Evolutionary conservation across 805 yeast species (phyloP), one percentile per base, ranked within the genome.

Genomic region (Torulaspora maleeae): DNA sequence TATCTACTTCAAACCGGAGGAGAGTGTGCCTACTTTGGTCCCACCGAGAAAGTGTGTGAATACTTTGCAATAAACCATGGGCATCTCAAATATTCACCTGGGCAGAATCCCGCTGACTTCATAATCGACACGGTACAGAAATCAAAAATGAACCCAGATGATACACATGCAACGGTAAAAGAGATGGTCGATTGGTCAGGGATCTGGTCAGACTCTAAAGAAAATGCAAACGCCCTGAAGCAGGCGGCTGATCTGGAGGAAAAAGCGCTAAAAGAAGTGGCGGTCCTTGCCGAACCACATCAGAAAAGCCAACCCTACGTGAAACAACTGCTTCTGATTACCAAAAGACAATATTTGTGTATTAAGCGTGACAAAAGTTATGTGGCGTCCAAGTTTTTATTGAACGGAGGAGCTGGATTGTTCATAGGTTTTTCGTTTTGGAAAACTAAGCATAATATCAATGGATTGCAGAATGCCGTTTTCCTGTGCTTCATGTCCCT

Each of bases 381-480:
- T 60, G 73, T 84, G 52, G 70, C 73, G 63, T 71, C 91, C 29
- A 86, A 84, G 67, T 54, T 79, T 19, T 66, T 70, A 51, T 66
- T 80, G 54, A 69, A 72, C 49, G 66, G 75, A 35, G 66, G 77
- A 19, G 73, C 81, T 37, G 80, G 88, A 39, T 56, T 86, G 11
- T 80, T 85, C 58, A 76, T 82, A 52, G 95, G 95, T 30, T 86
- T 87, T 61, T 72, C 83, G 0, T 86, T 82, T 68, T 82, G 78
- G 74, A 72, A 80, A 49, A 75, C 82, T 33, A 75, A 73, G 44
- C 66, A 70, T 38, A 64, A 76, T 22, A 56, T 78, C 34, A 71
- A 74, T 43, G 86, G 86, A 49, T 70, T 82, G 61, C 82, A 75
- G 60, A 76, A 82, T 63, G 73, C 77, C 55, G 72, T 82, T 74